These are phyloP conservation scores for Hypoxylon cercidicola DNA, from an alignment of 495 filamentous ascomycete genomes.

Conservation along the genomic window DNA sequence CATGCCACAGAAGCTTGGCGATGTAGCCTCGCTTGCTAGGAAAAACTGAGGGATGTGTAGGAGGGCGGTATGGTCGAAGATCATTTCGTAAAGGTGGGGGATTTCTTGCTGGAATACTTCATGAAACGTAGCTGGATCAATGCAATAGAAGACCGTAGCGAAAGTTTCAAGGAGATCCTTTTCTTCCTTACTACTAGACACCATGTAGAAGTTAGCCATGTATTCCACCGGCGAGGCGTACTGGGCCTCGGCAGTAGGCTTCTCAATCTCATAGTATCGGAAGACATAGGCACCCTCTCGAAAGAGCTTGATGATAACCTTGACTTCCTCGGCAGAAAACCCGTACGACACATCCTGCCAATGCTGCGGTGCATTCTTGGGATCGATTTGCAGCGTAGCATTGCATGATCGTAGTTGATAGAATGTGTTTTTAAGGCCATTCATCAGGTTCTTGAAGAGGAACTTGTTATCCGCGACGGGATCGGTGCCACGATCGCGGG, in stretches of 20 bases:
- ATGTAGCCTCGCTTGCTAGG: constrained; percentile 96
- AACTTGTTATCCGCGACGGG: constrained; percentile 99
- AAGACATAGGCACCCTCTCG: constrained; percentile 96
- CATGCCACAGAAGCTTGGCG: constrained; percentile 97
- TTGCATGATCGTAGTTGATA: constrained; percentile 95
- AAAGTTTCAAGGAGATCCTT: constrained; percentile 98
- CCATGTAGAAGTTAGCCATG: constrained; percentile 91
- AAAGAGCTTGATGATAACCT: constrained; percentile 96
- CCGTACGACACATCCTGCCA: constrained; percentile 97
- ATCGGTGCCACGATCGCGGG: constrained; percentile 88
- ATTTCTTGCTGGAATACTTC: constrained; percentile 99
- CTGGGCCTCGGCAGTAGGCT: constrained; percentile 76
- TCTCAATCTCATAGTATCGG: constrained; percentile 91
- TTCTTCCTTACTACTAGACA: constrained; percentile 91
- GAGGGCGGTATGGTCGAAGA: constrained; percentile 94
- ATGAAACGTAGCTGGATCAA: constrained; percentile 97
- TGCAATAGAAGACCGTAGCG: constrained; percentile 97
- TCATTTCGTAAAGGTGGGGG: constrained; percentile 94
- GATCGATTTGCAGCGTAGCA: constrained; percentile 72
- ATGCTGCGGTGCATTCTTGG: constrained; percentile 80
- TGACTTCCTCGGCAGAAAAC: constrained; percentile 96
- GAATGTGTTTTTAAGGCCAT: constrained; percentile 95
- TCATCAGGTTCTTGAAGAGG: constrained; percentile 97
- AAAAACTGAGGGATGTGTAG: constrained; percentile 98
- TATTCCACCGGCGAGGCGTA: constrained; percentile 85